These are phyloP conservation scores for Cicer yamashitae DNA, from an alignment of 306 rosid species.

Conservation along the genomic window DNA sequence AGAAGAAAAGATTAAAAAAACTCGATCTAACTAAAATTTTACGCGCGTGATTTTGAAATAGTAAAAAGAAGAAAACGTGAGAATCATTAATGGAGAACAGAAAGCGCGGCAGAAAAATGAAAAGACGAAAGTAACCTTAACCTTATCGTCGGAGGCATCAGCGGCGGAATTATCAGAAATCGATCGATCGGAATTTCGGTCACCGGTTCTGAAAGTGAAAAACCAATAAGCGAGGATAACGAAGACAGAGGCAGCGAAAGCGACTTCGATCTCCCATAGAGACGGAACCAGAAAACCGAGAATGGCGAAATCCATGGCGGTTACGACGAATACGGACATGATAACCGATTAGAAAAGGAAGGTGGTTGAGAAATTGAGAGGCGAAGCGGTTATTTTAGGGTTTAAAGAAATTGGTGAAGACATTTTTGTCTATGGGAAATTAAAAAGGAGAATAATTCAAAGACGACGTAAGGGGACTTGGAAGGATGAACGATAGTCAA, in stretches of 20 bases:
- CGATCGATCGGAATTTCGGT: conserved; percentile 55
- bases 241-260: conserved; percentile 74
- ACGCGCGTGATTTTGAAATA: conserved; percentile 16
- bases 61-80: background rate
- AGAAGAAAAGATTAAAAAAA: background rate
- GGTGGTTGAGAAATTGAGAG: background rate
- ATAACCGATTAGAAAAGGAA: conserved; percentile 32
- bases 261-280: conserved; percentile 83
- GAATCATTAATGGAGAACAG: background rate
- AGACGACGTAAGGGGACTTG: conserved; percentile 34
- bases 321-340: conserved; percentile 9
- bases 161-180: conserved; percentile 52
- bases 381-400: conserved; percentile 43
- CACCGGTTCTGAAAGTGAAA: conserved; percentile 57
- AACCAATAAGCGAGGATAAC: conserved; percentile 69
- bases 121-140: conserved; percentile 58
- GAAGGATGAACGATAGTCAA: conserved; percentile 49
- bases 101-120: background rate
- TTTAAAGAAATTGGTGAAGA: conserved; percentile 50
- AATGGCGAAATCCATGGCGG: conserved; percentile 55
- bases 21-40: background rate
- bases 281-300: conserved; percentile 75
- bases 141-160: conserved; percentile 55
- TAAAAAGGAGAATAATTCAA: conserved; percentile 13
- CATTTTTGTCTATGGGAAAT: conserved; percentile 39